Conservation (phyloP, 2,329 filamentous ascomycete species). For the Gaeumannomyces sp. region DNA sequence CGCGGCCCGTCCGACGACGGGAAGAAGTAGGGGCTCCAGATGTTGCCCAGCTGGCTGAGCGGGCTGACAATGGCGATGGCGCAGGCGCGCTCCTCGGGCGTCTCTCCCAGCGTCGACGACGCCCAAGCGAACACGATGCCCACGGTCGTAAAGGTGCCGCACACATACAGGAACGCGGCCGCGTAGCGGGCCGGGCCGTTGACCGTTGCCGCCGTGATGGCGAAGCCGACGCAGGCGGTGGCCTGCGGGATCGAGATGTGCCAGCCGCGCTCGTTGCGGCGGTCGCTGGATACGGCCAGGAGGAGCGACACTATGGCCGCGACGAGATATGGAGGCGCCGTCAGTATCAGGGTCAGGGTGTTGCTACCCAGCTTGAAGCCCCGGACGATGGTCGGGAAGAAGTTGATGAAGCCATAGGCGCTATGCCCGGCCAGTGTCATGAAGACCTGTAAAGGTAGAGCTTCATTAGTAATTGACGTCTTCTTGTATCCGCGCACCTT, state of each 20-base stretch:
- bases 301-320: slow-evolving; percentile 14
- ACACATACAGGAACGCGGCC: slow-evolving; percentile 37
- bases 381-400: slow-evolving; percentile 21
- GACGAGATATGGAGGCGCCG: slow-evolving; percentile 22
- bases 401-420: slow-evolving; percentile 20
- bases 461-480: not conserved
- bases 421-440: slow-evolving; percentile 18
- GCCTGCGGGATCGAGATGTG: slow-evolving; percentile 7
- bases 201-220: slow-evolving; percentile 3
- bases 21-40: slow-evolving; percentile 58
- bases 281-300: slow-evolving; percentile 10
- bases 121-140: slow-evolving; percentile 30
- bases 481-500: slow-evolving; percentile 10
- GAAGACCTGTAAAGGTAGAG: not conserved
- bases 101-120: slow-evolving; percentile 25
- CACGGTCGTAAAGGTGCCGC: slow-evolving; percentile 28
- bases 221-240: slow-evolving; percentile 6
- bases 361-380: slow-evolving; percentile 16
- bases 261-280: not conserved
- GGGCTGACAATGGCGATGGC: slow-evolving; percentile 31
- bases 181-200: slow-evolving; percentile 6
- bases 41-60: slow-evolving; percentile 44
- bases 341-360: slow-evolving; percentile 26
- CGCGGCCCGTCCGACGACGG: slow-evolving; percentile 36
- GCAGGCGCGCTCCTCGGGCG: slow-evolving; percentile 31